Percentiles rank a stretch among this genome's conserved stretches.
These are phyloP conservation scores for Exophiala bonariae DNA, from an alignment of 2,329 filamentous ascomycete genomes.

Conservation along the genomic window DNA sequence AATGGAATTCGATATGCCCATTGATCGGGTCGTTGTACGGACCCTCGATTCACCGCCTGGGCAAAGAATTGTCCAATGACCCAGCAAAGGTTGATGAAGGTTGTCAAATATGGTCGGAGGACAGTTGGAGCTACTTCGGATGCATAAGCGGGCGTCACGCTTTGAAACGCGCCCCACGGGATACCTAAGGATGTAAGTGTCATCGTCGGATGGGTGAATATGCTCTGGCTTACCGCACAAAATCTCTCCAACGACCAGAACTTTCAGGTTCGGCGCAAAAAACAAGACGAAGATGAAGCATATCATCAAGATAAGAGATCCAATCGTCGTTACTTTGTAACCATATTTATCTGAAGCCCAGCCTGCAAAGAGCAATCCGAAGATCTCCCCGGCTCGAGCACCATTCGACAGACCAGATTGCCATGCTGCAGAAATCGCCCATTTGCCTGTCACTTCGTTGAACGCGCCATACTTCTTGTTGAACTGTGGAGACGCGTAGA, in stretches of 20 bases:
- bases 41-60: conserved; percentile 31
- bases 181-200: conserved; percentile 25
- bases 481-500: conserved; percentile 56
- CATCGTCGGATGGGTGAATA: background rate
- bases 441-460: background rate
- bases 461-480: conserved; percentile 41
- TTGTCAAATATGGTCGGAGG: conserved; percentile 33
- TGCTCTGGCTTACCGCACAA: conserved; percentile 29
- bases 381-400: conserved; percentile 28
- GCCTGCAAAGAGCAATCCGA: conserved; percentile 34
- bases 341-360: conserved; percentile 36
- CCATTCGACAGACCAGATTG: conserved; percentile 29
- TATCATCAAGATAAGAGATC: conserved; percentile 22
- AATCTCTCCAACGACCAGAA: conserved; percentile 35
- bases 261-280: conserved; percentile 37
- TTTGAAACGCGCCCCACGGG: conserved; percentile 35
- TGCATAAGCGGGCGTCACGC: conserved; percentile 36
- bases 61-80: conserved; percentile 34
- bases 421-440: conserved; percentile 10
- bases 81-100: conserved; percentile 41
- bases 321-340: conserved; percentile 28
- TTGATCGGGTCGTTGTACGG: conserved; percentile 31
- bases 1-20: conserved; percentile 38
- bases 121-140: conserved; percentile 35
- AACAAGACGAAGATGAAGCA: conserved; percentile 38